Evolutionary conservation across 345 rosid species (phyloP).

Genomic region (Arabidopsis arenosa): DNA sequence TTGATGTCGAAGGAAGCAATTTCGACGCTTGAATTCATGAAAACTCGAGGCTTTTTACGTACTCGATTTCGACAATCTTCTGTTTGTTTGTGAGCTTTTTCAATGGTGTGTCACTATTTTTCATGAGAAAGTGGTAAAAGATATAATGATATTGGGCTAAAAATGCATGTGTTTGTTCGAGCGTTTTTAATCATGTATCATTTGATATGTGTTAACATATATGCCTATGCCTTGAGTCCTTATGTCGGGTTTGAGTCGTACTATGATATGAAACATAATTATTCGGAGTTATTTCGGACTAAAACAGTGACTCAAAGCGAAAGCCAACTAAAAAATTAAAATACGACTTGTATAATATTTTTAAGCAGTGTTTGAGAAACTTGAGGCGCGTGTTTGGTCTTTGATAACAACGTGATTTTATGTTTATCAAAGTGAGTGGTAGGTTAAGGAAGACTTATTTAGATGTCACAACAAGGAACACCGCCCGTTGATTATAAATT

Average conservation of each 20-base stretch:
- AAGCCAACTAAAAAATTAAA: background rate
- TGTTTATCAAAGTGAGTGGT: slow-evolving; percentile 14
- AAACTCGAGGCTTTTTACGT: slow-evolving; percentile 14
- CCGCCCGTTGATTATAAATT: background rate
- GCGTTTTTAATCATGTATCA: background rate
- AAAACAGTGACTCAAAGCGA: slow-evolving; percentile 23
- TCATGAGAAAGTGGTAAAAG: slow-evolving; percentile 7
- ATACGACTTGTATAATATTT: background rate
- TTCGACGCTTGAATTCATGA: slow-evolving; percentile 45
- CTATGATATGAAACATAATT: background rate
- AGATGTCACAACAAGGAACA: background rate
- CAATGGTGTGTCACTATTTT: slow-evolving; percentile 1
- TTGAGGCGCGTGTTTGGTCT: slow-evolving; percentile 13
- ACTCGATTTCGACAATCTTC: background rate
- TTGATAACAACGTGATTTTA: slow-evolving; percentile 16
- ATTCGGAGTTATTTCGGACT: background rate
- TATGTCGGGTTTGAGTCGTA: background rate
- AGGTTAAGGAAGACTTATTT: slow-evolving; percentile 8
- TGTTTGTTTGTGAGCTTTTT: slow-evolving; percentile 26
- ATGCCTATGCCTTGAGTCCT: background rate
- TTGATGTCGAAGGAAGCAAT: slow-evolving; percentile 90
- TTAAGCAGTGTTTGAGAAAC: slow-evolving; percentile 9
- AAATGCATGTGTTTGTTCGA: slow-evolving; percentile 2
- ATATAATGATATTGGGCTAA: background rate
- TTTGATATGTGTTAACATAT: slow-evolving; percentile 10